Conservation (phyloP, 192 early-diverging fungal species). For the Backusella tuberculispora region DNA sequence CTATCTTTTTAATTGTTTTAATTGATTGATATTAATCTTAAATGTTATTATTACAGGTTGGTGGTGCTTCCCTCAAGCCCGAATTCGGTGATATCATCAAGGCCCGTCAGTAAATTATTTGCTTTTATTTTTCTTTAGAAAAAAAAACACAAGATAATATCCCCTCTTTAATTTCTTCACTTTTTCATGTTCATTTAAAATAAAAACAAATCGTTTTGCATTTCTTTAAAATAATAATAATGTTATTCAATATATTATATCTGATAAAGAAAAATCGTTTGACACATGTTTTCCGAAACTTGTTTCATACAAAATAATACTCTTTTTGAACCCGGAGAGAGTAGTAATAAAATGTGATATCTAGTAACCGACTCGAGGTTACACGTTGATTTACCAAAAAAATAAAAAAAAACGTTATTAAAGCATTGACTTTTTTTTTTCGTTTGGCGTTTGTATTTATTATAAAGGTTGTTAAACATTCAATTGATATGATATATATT, state of each 20-base stretch:
- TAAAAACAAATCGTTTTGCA: neutral
- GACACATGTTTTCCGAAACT: neutral
- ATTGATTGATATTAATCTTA: neutral
- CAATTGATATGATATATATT: too few species aligned
- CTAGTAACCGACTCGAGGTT: too few species aligned
- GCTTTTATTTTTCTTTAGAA: neutral
- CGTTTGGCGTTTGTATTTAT: too few species aligned
- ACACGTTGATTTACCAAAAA: too few species aligned
- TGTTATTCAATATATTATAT: neutral
- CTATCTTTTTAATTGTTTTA: neutral
- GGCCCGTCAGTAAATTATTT: conserved; percentile 38
- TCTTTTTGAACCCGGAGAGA: conserved; percentile 11
- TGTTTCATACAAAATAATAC: neutral
- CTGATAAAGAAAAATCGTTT: too few species aligned
- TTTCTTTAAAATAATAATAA: neutral
- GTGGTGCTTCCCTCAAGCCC: conserved; percentile 96
- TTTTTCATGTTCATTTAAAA: conserved; percentile 7
- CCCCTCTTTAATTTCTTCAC: neutral
- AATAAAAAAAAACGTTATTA: too few species aligned
- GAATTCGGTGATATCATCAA: conserved; percentile 78
- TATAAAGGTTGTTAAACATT: too few species aligned
- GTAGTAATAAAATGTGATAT: neutral
- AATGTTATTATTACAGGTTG: conserved; percentile 49
- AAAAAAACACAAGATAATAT: conserved; percentile 9
- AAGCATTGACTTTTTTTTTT: too few species aligned